Percentiles rank a stretch among this genome's conserved stretches.
These are phyloP conservation scores for Xylariaceae sp. DNA, from an alignment of 2,329 filamentous ascomycete genomes.

Conservation along the genomic window DNA sequence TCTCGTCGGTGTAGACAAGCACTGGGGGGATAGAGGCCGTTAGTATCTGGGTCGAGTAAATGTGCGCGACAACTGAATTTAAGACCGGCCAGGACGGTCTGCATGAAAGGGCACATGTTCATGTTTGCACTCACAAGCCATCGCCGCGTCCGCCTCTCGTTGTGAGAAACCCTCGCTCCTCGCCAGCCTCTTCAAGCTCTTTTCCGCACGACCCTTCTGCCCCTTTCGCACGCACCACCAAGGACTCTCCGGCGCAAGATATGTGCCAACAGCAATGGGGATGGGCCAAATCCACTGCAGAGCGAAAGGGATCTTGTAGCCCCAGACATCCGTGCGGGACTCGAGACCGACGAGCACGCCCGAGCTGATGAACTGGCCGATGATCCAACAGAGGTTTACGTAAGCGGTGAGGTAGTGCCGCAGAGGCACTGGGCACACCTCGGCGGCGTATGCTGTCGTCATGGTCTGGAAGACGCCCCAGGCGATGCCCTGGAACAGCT, in stretches of 20 bases:
- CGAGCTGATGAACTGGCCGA: constrained; percentile 35
- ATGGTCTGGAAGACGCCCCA: constrained; percentile 32
- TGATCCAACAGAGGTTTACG: constrained; percentile 36
- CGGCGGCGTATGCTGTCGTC: constrained; percentile 34
- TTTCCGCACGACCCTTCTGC: constrained; percentile 25
- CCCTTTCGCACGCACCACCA: constrained; percentile 28
- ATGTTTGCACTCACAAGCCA: constrained; percentile 22
- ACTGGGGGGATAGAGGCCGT: constrained; percentile 24
- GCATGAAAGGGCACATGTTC: no score
- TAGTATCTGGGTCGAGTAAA: no score
- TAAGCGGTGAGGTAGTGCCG: constrained; percentile 33
- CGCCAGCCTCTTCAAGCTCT: constrained; percentile 19
- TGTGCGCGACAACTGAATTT: no score
- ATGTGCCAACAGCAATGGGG: constrained; percentile 26
- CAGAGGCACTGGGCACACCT: constrained; percentile 32
- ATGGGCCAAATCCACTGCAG: constrained; percentile 37
- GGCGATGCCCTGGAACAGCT: constrained; percentile 11
- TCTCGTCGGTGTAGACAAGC: constrained; percentile 34
- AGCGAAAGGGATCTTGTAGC: constrained; percentile 34
- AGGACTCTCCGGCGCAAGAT: constrained; percentile 24
- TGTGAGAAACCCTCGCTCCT: constrained; percentile 15
- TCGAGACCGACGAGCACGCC: constrained; percentile 32
- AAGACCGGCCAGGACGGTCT: no score
- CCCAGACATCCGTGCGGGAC: constrained; percentile 28
- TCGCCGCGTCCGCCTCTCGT: constrained; percentile 25